A percentile compares a stretch with the other conserved stretches of the same genome.
phyloP scores from a whole-genome alignment of 2,329 filamentous ascomycete species.

The Westerdykella aurantiaca region DNA sequence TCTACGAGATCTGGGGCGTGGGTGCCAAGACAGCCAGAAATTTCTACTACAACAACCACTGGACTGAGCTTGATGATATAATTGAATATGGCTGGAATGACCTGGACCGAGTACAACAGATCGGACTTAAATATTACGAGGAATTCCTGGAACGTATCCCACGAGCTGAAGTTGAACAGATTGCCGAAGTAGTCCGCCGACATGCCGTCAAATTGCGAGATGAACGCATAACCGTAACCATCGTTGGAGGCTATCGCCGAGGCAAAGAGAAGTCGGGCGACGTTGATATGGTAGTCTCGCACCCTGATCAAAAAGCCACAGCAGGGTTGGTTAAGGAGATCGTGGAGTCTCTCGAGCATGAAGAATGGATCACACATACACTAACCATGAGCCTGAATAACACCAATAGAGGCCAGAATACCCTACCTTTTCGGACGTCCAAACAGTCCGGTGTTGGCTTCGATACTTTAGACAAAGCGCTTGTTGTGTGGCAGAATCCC shows the following conservation, averaged over 20 bases:
- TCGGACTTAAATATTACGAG: constrained; percentile 89
- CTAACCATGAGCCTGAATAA: constrained; percentile 64
- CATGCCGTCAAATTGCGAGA: constrained; percentile 62
- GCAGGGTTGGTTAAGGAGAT: constrained; percentile 65
- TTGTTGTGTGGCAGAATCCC: constrained; percentile 86
- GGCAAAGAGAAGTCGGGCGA: constrained; percentile 71
- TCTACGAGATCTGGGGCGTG: constrained; percentile 90
- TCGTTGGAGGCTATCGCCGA: constrained; percentile 77
- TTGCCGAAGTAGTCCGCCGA: constrained; percentile 56
- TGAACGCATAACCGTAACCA: constrained; percentile 50
- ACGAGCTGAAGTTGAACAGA: constrained; percentile 65
- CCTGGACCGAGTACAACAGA: constrained; percentile 78
- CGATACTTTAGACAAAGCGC: constrained; percentile 82
- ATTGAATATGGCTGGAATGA: constrained; percentile 73
- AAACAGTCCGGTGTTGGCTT: constrained; percentile 56
- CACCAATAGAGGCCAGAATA: constrained; percentile 65
- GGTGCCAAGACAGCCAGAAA: constrained; percentile 73
- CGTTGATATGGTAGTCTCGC: constrained; percentile 79
- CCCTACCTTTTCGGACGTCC: constrained; percentile 49
- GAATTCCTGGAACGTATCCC: constrained; percentile 71
- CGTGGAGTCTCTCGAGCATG: constrained; percentile 62
- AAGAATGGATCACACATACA: constrained; percentile 73
- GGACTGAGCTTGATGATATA: constrained; percentile 80
- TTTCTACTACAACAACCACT: constrained; percentile 71
- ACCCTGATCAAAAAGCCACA: constrained; percentile 65